Base-by-base conservation (phyloP, 2,329 filamentous ascomycete genomes). In the Penicillium sp. region DNA sequence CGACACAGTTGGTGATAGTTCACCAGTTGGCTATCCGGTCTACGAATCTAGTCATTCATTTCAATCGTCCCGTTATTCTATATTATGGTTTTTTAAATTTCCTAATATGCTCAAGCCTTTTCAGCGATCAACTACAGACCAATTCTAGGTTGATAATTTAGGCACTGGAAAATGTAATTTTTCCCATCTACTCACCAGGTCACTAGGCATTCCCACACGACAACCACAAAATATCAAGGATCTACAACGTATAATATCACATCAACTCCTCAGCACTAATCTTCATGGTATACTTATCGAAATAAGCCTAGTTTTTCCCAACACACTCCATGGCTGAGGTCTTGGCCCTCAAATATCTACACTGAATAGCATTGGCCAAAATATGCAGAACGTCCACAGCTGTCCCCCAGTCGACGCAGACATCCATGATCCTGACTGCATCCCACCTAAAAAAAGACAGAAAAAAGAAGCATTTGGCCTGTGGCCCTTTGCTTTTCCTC, bases 361-460 rank as follows among this genome's bases (percentile, higher is more conserved):
- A 83, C 46, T 89, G 84, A 48, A 97, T 88, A 31, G 90, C 89
- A 16, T 86, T 84, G 8, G 93, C 92, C 31, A 97, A 83, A 89
- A 30, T 97, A 82, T 0, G 93, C 89, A 3, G 83, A 78, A 43
- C 94, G 84, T 2, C 9, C 38, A 42, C 38, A 11, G 92, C 96
- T 49, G 80, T 82, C 11, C 96, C 90, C 93, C 93, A 97, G 80
- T 89, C 81, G 71, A 97, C 96, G 78, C 94, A 97, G 52, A 91
- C 92, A 74, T 97, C 92, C 1, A 92, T 97, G 76, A 97, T 97
- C 75, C 88, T 93, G 68, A 97, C n/a, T n/a, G n/a, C n/a, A n/a
- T n/a, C n/a, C n/a, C n/a, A n/a, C n/a, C n/a, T n/a, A n/a, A n/a
- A n/a, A n/a, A n/a, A n/a, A n/a, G n/a, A n/a, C n/a, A n/a, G n/a